Base-by-base conservation (phyloP, 495 filamentous ascomycete genomes). In the Aspergillus asperescens region DNA sequence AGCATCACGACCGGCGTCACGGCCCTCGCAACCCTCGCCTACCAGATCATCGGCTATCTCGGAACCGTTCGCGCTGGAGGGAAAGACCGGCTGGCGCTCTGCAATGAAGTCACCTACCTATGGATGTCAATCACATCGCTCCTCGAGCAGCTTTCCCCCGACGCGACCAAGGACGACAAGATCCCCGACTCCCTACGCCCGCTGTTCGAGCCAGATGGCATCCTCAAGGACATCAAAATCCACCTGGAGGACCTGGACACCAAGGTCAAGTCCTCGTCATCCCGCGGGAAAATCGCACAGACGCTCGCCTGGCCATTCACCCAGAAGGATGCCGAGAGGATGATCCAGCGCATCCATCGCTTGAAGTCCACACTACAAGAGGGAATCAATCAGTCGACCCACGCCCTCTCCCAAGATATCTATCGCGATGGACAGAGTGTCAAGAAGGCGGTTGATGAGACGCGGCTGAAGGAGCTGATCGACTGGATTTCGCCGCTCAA, bases 401-500 rank as follows among this genome's bases (percentile, higher is more conserved):
- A 52, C 24, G 20, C 29, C 1, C 15, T 52, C 7, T 16, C 41
- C 31, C 40, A 46, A 31, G 50, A 52, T 8, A 29, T 35, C 1
- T 52, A 52, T n/a, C 50, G 50, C 1, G 50, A 45, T 10, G 41
- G 41, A 3, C 50, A 39, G 15, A 19, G n/a, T 3, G 32, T 52
- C 0, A 52, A 52, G 32, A 43, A 52, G 13, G 18, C 32, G 4
- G 13, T 52, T 13, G 50, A 52, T 22, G 50, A 52, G 41, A 12
- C 12, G n/a, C n/a, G 41, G 29, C 22, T 43, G 22, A 52, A 22
- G 31, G 29, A 52, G 40, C 42, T 52, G 22, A 52, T 52, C 31
- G 41, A 46, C 7, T 52, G 50, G 50, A 37, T 52, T 6, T 45
- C 50, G 41, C 40, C 40, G 16, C 41, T 52, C 31, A 43, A 52